These are phyloP conservation scores for Plantago lanceolata DNA, from an alignment of 305 asterid species.

Conservation along the genomic window DNA sequence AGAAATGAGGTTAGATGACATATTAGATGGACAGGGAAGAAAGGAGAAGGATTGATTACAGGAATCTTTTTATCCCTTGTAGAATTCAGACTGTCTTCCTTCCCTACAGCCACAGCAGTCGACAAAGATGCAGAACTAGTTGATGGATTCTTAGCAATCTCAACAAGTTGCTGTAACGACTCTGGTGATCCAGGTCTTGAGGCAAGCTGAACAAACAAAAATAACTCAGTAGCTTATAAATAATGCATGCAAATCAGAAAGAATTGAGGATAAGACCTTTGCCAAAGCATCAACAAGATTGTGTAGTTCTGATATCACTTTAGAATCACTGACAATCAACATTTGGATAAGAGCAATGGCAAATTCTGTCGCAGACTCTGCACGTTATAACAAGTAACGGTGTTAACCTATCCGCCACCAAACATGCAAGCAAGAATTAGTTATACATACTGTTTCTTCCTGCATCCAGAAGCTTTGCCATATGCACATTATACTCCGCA, in stretches of 20 bases:
- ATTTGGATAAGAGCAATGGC: conserved; percentile 78
- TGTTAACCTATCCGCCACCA: conserved; percentile 17
- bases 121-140: conserved; percentile 44
- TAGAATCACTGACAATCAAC: conserved; percentile 56
- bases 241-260: conserved; percentile 1
- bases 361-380: conserved; percentile 93
- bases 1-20: neutral
- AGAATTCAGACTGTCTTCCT: conserved; percentile 56
- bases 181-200: conserved; percentile 97
- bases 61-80: conserved; percentile 74
- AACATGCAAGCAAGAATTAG: conserved; percentile 20
- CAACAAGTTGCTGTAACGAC: conserved; percentile 82
- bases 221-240: conserved; percentile 25
- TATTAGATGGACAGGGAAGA: neutral
- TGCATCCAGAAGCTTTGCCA: conserved; percentile 93
- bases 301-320: conserved; percentile 79
- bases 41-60: neutral
- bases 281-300: conserved; percentile 90
- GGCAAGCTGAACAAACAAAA: conserved; percentile 61
- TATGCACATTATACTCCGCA: conserved; percentile 91
- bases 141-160: conserved; percentile 83
- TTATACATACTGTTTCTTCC: conserved; percentile 84
- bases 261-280: conserved; percentile 50
- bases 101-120: conserved; percentile 44
- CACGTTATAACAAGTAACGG: conserved; percentile 28